Evolutionary conservation across 495 filamentous ascomycete species (phyloP).

Genomic region (Paragyromitra xinjiangensis): DNA sequence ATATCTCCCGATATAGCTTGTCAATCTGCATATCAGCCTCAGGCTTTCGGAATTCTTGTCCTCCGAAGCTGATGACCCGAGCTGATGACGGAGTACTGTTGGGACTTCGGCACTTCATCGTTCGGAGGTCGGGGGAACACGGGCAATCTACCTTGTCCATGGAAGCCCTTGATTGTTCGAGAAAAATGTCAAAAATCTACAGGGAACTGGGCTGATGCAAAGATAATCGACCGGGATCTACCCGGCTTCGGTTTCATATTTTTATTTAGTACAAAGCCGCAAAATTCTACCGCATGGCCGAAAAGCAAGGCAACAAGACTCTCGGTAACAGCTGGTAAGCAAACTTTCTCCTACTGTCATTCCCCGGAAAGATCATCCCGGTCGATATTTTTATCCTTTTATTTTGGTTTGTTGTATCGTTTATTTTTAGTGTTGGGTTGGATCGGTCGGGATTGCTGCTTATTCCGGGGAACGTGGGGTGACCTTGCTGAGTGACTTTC

Average conservation of each 20-base stretch:
- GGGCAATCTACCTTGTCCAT: constrained; percentile 21
- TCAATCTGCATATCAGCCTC: constrained; percentile 21
- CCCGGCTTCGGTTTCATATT: constrained; percentile 37
- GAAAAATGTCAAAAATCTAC: constrained; percentile 24
- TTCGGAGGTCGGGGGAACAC: background rate
- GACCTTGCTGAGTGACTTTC: constrained; percentile 39
- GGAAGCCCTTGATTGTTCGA: constrained; percentile 25
- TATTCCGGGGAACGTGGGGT: constrained; percentile 27
- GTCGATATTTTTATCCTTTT: constrained; percentile 51
- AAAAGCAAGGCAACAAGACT: constrained; percentile 85
- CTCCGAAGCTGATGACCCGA: constrained; percentile 12
- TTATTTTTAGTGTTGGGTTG: constrained; percentile 37
- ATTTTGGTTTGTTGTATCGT: constrained; percentile 32
- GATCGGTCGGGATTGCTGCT: constrained; percentile 7
- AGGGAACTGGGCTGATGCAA: constrained; percentile 36
- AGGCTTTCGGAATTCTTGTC: constrained; percentile 11
- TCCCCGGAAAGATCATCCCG: constrained; percentile 32
- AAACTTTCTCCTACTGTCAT: constrained; percentile 49
- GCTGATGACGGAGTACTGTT: constrained; percentile 3
- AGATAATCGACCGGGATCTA: constrained; percentile 44
- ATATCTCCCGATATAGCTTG: constrained; percentile 17
- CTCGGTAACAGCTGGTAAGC: constrained; percentile 93
- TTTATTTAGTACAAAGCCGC: constrained; percentile 66
- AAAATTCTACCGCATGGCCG: constrained; percentile 91
- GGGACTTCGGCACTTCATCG: constrained; percentile 24